Base-by-base conservation (phyloP, 768 basidiomycete genomes). In the Boletus vinaceobasis region DNA sequence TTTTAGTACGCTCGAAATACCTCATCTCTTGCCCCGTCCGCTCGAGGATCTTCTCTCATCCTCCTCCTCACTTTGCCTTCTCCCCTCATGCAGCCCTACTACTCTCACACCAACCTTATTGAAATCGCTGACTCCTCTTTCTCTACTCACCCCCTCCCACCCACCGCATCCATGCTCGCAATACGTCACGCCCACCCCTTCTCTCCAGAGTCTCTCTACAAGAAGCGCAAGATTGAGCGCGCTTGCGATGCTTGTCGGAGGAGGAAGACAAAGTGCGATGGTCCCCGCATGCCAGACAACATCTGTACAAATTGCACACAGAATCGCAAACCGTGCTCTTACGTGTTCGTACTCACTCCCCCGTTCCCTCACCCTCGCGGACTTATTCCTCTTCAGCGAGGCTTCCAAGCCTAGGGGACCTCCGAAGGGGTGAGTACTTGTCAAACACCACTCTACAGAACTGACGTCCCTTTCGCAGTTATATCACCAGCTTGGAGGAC, bases 321-420 rank as follows among this genome's bases (percentile, higher is more conserved):
- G 56, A 67, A 74, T 53, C 70, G 73, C 56, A 82, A 80, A 57
- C 61, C 71, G 4, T 87, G 85, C 55, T 84, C 84, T 29, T 87
- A 87, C 62, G 57, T 84, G 84, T 84, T 57, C 46, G 81, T 74
- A 35, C 48, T 45, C 39, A 4, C 36, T 49, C 52, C 10, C 32
- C 33, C 33, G 32, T 36, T 36, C 26, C 31, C 37, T 43, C 42
- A 0, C 40, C 36, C 13, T 50, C 29, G 7, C 52, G 64, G 0
- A 65, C 42, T 32, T 11, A 2, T 43, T 43, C 44, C 39, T 42
- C 42, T 39, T 29, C 44, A 85, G 84, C n/a, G 85, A 86, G 65
- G 74, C 74, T 2, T 86, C 85, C 5, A 81, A 82, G 58, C 84
- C 84, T 53, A 77, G 85, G 50, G 84, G 84, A 0, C 85, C 85